Evolutionary conservation across 257 asterid genomes (phyloP).

Genomic region (Striga asiatica): DNA sequence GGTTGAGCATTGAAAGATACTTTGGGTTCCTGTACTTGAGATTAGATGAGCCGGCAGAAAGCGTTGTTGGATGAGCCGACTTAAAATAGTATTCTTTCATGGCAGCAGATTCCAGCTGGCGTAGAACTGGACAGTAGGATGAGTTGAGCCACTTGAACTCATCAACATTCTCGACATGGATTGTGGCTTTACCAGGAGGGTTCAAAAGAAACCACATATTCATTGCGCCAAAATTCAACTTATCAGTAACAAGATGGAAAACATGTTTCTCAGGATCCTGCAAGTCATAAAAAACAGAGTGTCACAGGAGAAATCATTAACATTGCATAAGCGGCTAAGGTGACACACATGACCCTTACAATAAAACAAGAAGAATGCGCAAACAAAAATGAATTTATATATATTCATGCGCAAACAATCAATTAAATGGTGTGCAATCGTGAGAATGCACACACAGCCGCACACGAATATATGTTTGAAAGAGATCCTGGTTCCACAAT

Average conservation of each 20-base stretch:
- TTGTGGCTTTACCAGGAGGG: slow-evolving; percentile 96
- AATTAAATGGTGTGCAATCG: not conserved
- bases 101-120: slow-evolving; percentile 89
- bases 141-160: slow-evolving; percentile 97
- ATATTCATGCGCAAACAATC: not conserved
- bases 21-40: slow-evolving; percentile 96
- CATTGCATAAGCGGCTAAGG: slow-evolving; percentile 10
- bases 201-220: slow-evolving; percentile 98
- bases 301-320: not conserved
- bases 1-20: slow-evolving; percentile 97
- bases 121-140: slow-evolving; percentile 84
- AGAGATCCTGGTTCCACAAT: not conserved
- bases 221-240: slow-evolving; percentile 97
- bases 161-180: slow-evolving; percentile 93
- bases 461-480: not conserved
- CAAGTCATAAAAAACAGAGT: slow-evolving; percentile 18
- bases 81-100: slow-evolving; percentile 97
- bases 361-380: not conserved
- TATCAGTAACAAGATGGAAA: slow-evolving; percentile 95
- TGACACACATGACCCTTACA: slow-evolving; percentile 3
- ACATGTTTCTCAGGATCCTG: slow-evolving; percentile 96
- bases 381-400: not conserved
- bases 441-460: not conserved
- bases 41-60: slow-evolving; percentile 85
- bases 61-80: slow-evolving; percentile 88